Evolutionary conservation across 2,329 filamentous ascomycete genomes (phyloP).

Genomic region (Talaromyces piceae): DNA sequence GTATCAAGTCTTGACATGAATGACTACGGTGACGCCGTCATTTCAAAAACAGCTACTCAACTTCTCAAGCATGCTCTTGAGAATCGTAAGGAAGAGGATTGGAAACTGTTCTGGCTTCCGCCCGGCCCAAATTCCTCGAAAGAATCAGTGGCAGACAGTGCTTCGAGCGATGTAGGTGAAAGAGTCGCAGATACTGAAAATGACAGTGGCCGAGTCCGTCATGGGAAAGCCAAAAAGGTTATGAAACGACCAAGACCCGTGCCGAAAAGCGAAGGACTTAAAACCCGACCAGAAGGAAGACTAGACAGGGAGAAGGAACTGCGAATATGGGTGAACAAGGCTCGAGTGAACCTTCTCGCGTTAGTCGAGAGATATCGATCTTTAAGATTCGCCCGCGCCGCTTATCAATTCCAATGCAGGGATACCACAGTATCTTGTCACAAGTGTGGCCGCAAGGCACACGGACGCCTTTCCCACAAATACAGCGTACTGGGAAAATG

Average conservation of each 20-base stretch:
- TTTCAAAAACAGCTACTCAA: constrained; percentile 17
- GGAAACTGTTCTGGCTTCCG: constrained; percentile 21
- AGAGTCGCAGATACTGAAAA: constrained; percentile 1
- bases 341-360: constrained; percentile 17
- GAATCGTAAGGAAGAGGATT: constrained; percentile 19
- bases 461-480: constrained; percentile 18
- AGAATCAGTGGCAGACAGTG: neutral
- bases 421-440: constrained; percentile 20
- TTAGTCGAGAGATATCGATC: constrained; percentile 17
- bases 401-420: constrained; percentile 16
- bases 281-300: constrained; percentile 7
- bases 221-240: neutral
- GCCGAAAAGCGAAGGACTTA: constrained; percentile 2
- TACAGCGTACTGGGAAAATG: constrained; percentile 42
- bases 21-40: constrained; percentile 22
- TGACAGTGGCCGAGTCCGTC: neutral
- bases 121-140: neutral
- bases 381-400: constrained; percentile 18
- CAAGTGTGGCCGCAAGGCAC: constrained; percentile 22
- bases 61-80: constrained; percentile 17
- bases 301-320: constrained; percentile 15
- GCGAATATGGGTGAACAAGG: constrained; percentile 14
- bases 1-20: constrained; percentile 19
- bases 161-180: neutral
- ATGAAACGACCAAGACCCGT: neutral